Base-by-base conservation (phyloP, 1,139 yeast genomes). In the Pichia inconspicua region DNA sequence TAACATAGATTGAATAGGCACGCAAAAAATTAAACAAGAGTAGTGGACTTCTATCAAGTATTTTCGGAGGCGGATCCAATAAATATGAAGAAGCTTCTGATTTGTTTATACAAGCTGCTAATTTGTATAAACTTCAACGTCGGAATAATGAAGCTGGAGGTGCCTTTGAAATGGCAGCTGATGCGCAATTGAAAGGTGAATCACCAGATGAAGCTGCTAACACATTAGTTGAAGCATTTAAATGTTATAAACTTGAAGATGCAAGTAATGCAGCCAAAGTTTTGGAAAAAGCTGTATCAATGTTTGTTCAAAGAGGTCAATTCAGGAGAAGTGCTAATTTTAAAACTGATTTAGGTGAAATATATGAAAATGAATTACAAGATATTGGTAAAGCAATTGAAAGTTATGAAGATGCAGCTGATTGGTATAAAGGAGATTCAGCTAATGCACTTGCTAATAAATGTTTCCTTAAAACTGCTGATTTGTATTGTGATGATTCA, bases 321-420 rank as follows among this genome's bases (percentile, higher is more conserved):
- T 94, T 92, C 68, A 80, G 98, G 64, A 76, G 98, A 64, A 96
- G 96, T 25, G 98, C 98, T 19, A 88, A 88, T 63, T 90, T 86
- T 68, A 84, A 92, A 60, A 79, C 84, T 73, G 97, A 92, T 64
- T 74, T 92, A 60, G 98, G 90, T 4, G 92, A 82, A 56, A 68
- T 92, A 43, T 88, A 86, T 63, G 97, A 92, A 66, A 75, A 75
- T 44, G 83, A 80, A 41, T 70, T 85, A 36, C 76, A 77, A 48
- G 95, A 90, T 61, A 66, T 69, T 27, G 71, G 74, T 17, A 77
- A 77, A 56, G 97, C 98, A 3, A 75, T 84, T 48, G 73, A 74
- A 51, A 80, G 92, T 30, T 92, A 85, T 65, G 95, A 89, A 62
- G 86, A 84, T 59, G 97, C 98, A 5, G 97, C 96, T 40, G 97